Conservation (phyloP, 176 grass and related monocot genomes). For the Triticum timopheevii region DNA sequence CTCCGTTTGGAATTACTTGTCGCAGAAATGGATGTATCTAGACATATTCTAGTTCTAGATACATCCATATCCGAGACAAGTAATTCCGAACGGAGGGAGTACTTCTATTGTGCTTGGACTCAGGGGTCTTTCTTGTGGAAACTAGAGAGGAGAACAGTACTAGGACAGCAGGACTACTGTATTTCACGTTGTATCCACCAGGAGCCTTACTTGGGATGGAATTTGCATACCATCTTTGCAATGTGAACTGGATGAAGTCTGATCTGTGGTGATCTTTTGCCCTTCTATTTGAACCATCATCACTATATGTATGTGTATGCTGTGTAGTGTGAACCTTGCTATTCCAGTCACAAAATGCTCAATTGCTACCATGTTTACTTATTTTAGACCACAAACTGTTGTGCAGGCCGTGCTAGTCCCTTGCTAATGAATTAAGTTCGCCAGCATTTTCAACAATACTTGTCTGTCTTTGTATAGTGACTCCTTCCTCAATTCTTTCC, state of each 20-base stretch:
- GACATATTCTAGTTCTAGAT: no score
- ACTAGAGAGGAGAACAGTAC: constrained; percentile 45
- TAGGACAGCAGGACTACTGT: constrained; percentile 33
- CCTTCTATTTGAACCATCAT: constrained; percentile 32
- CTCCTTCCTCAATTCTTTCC: background rate
- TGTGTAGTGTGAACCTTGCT: constrained; percentile 16
- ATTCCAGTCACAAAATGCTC: background rate
- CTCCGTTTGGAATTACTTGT: no score
- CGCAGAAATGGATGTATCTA: no score
- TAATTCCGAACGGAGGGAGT: no score
- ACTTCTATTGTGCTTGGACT: constrained; percentile 42
- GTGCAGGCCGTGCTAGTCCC: background rate
- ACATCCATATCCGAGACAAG: no score
- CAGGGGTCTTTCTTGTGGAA: constrained; percentile 49
- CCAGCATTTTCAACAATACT: background rate
- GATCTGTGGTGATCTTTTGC: constrained; percentile 30
- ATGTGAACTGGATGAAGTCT: constrained; percentile 43
- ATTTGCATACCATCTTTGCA: constrained; percentile 40
- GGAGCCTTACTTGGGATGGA: constrained; percentile 43
- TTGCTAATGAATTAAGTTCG: background rate
- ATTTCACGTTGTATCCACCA: constrained; percentile 36
- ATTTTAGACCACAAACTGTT: background rate
- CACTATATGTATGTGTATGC: background rate
- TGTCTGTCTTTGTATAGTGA: background rate
- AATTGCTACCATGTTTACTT: constrained; percentile 14